phyloP scores from a whole-genome alignment of 805 yeast species.

The Candida odintsovae region DNA sequence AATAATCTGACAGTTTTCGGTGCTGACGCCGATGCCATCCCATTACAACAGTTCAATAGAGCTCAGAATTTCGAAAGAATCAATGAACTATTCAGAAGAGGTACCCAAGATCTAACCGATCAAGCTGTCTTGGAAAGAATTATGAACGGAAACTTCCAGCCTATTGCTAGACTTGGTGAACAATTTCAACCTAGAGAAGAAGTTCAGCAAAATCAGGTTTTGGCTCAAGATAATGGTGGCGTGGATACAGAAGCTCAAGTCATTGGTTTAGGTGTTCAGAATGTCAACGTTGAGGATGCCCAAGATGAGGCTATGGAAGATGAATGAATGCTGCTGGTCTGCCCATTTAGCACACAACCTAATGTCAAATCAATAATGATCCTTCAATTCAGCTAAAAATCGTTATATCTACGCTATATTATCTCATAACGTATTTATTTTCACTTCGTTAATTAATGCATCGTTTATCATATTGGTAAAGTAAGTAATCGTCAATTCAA shows the following conservation, averaged over 20 bases:
- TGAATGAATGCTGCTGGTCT: background rate
- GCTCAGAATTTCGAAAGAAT: conserved; percentile 1
- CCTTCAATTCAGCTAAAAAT: background rate
- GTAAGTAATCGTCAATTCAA: background rate
- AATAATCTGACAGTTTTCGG: background rate
- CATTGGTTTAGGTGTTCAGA: background rate
- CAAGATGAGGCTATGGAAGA: conserved; percentile 1
- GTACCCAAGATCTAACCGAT: background rate
- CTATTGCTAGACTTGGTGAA: background rate
- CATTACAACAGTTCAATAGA: background rate
- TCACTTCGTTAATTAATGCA: background rate
- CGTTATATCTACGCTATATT: background rate
- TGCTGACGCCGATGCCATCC: conserved; percentile 1
- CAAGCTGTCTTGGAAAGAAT: background rate
- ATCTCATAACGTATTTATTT: background rate
- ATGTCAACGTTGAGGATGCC: background rate
- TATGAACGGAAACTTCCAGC: background rate
- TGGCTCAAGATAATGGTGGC: background rate
- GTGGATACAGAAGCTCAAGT: background rate
- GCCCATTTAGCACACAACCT: background rate
- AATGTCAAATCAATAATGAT: background rate
- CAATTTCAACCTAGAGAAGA: background rate
- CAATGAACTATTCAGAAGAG: background rate
- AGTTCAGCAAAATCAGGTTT: background rate
- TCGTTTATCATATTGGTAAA: background rate